Evolutionary conservation across 2,329 filamentous ascomycete genomes (phyloP), one percentile per base, ranked within the genome.

Genomic region (Coniochaeta sp.): DNA sequence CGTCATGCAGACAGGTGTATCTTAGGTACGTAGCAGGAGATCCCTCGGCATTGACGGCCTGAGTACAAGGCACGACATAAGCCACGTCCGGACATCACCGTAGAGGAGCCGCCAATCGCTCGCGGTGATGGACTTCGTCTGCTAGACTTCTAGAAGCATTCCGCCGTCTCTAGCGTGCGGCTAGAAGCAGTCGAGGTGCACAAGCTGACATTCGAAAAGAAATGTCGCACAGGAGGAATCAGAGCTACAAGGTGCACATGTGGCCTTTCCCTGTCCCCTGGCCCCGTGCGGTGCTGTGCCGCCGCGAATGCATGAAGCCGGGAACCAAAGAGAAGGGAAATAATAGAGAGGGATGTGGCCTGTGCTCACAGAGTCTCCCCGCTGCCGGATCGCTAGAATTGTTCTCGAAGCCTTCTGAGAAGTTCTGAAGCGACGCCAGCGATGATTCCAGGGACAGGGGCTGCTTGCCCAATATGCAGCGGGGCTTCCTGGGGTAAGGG

Each of bases 331-430:
- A n/a, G n/a, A n/a, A n/a, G n/a, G n/a, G n/a, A n/a, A n/a, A n/a
- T n/a, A n/a, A n/a, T n/a, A n/a, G n/a, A n/a, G n/a, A n/a, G n/a
- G n/a, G n/a, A n/a, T n/a, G n/a, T n/a, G n/a, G n/a, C n/a, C n/a
- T n/a, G n/a, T n/a, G n/a, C n/a, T n/a, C n/a, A n/a, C n/a, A n/a
- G n/a, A 42, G 38, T 10, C 10, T 42, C n/a, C 56, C 28, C 56
- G 20, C 38, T 42, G 4, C 38, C 22, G 20, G 8, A 55, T 51
- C 60, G 58, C 61, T 66, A 62, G 65, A 67, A 68, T 56, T 53
- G 53, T 70, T 69, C 66, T 66, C 60, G 66, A 69, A 68, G 56
- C n/a, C n/a, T n/a, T n/a, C n/a, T n/a, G n/a, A n/a, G n/a, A 38
- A 58, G 28, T 42, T 31, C 51, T 30, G 12, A 30, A 30, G 27